Percentiles rank a stretch among this genome's conserved stretches.
phyloP scores from a whole-genome alignment of 192 early-diverging fungal species.

The Backusella australiensis region DNA sequence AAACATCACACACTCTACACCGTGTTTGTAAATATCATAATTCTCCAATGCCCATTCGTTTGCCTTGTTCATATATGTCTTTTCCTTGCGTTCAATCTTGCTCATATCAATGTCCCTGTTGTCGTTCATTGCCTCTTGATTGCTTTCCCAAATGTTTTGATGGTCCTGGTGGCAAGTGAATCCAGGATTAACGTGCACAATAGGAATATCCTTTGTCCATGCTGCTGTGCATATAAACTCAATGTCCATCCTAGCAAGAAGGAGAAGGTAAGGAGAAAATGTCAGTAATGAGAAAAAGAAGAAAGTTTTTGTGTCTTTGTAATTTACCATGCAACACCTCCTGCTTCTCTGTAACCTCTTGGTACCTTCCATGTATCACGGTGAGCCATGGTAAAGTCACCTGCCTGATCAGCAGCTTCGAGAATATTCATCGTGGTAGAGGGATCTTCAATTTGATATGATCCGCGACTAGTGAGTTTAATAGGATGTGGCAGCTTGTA shows the following conservation, averaged over 20 bases:
- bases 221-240: slow-evolving; percentile 37
- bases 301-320: neutral
- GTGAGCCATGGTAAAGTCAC: slow-evolving; percentile 37
- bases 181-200: slow-evolving; percentile 21
- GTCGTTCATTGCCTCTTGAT: slow-evolving; percentile 25
- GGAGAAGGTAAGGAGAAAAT: neutral
- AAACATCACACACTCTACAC: slow-evolving; percentile 29
- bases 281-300: neutral
- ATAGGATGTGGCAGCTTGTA: slow-evolving; percentile 18
- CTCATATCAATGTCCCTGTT: slow-evolving; percentile 28
- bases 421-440: slow-evolving; percentile 21
- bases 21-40: slow-evolving; percentile 30
- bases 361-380: slow-evolving; percentile 36
- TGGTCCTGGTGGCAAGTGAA: slow-evolving; percentile 36
- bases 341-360: slow-evolving; percentile 36
- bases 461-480: slow-evolving; percentile 16
- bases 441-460: neutral
- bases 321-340: slow-evolving; percentile 31
- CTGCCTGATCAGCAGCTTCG: slow-evolving; percentile 33
- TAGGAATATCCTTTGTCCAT: slow-evolving; percentile 28
- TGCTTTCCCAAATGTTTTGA: slow-evolving; percentile 28
- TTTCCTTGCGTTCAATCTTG: slow-evolving; percentile 23
- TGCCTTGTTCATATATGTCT: slow-evolving; percentile 31
- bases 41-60: slow-evolving; percentile 30
- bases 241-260: slow-evolving; percentile 32